phyloP scores from a whole-genome alignment of 345 rosid genomes.

The Trapa bicornis region DNA sequence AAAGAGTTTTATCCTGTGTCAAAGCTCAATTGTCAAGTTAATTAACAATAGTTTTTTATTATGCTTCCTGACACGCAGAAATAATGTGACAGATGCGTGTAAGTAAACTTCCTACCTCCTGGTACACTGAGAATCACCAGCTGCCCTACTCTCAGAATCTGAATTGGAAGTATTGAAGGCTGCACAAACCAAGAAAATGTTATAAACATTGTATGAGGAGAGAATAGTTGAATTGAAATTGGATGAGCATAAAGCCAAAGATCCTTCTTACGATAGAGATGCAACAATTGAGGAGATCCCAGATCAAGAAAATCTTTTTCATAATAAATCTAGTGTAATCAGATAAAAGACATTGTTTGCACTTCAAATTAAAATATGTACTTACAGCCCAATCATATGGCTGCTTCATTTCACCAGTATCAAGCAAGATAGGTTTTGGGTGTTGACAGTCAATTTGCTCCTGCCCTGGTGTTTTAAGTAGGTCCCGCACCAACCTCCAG shows the following conservation, averaged over 20 bases:
- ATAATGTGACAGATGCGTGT: background rate
- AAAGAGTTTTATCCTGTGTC: background rate
- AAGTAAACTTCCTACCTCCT: slow-evolving; percentile 44
- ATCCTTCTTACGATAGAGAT: background rate
- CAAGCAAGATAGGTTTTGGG: slow-evolving; percentile 96
- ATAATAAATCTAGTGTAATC: background rate
- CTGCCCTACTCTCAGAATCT: slow-evolving; percentile 75
- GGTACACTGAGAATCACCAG: slow-evolving; percentile 88
- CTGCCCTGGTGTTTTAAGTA: slow-evolving; percentile 59
- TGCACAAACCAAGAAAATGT: slow-evolving; percentile 25
- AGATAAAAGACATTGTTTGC: background rate
- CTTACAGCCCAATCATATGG: slow-evolving; percentile 98
- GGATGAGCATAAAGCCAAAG: background rate
- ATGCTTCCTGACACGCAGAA: background rate
- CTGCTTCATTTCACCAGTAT: slow-evolving; percentile 89
- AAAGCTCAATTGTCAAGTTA: background rate
- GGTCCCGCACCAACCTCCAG: slow-evolving; percentile 73
- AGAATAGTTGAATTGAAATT: too few species aligned
- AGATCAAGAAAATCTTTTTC: background rate
- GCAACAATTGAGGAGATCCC: background rate
- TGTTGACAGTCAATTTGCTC: slow-evolving; percentile 70
- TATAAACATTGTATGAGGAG: background rate
- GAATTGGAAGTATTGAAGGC: slow-evolving; percentile 94
- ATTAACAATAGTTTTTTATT: background rate
- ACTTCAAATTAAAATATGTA: slow-evolving; percentile 5